A percentile compares a stretch with the other conserved stretches of the same genome.
phyloP scores from a whole-genome alignment of 1,139 yeast species.

The Blastobotrys petasosporus region DNA sequence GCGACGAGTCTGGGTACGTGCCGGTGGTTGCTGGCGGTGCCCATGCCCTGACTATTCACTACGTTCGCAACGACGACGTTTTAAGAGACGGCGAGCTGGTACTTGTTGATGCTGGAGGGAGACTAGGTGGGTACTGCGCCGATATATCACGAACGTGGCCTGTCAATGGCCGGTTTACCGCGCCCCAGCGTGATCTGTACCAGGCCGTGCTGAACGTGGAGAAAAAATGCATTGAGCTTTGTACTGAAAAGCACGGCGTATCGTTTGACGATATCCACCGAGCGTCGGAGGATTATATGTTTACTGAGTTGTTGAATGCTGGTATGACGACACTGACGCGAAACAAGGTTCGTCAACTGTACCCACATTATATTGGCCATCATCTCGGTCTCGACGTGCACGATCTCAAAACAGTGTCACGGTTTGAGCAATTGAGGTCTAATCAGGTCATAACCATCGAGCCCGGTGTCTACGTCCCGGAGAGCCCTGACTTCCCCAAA shows the following conservation, averaged over 20 bases:
- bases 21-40: slow-evolving; percentile 96
- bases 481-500: slow-evolving; percentile 61
- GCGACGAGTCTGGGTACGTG: slow-evolving; percentile 82
- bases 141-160: slow-evolving; percentile 99
- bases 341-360: slow-evolving; percentile 41
- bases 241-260: slow-evolving; percentile 46
- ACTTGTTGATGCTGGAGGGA: slow-evolving; percentile 92
- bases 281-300: slow-evolving; percentile 52
- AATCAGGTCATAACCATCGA: slow-evolving; percentile 75
- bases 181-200: slow-evolving; percentile 78
- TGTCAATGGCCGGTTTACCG: slow-evolving; percentile 60
- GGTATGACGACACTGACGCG: slow-evolving; percentile 46
- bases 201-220: slow-evolving; percentile 83
- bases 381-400: slow-evolving; percentile 91
- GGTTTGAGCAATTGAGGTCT: slow-evolving; percentile 32
- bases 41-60: slow-evolving; percentile 83
- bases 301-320: slow-evolving; percentile 59
- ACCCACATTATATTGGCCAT: slow-evolving; percentile 96
- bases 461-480: slow-evolving; percentile 90
- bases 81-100: slow-evolving; percentile 74
- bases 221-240: slow-evolving; percentile 65
- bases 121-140: slow-evolving; percentile 88
- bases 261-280: slow-evolving; percentile 76
- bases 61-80: slow-evolving; percentile 80
- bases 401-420: slow-evolving; percentile 56